Percentiles rank a stretch among this genome's conserved stretches.
Evolutionary conservation across 2,329 filamentous ascomycete species (phyloP).

Genomic region (Pseudogymnoascus sp.): DNA sequence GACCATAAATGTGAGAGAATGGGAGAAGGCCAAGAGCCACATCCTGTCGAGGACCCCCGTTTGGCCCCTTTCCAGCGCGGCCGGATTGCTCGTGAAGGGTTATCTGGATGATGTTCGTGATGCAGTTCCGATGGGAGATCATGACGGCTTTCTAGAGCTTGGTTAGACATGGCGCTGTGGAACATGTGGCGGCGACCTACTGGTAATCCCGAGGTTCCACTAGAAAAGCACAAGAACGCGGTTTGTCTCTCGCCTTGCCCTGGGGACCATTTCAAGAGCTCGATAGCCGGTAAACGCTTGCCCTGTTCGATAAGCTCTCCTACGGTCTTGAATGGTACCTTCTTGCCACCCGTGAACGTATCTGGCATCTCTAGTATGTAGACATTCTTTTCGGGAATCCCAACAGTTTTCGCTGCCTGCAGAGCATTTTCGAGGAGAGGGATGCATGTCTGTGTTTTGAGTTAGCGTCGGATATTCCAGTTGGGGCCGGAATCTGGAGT

Average conservation of each 20-base stretch:
- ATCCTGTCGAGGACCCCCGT: constrained; percentile 21
- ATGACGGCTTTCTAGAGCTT: constrained; percentile 65
- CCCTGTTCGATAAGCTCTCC: constrained; percentile 59
- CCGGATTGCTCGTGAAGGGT: constrained; percentile 33
- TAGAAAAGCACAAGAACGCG: constrained; percentile 73
- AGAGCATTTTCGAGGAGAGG: constrained; percentile 60
- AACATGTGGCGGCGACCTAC: constrained; percentile 36
- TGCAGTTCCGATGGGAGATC: constrained; percentile 73
- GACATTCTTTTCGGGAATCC: constrained; percentile 55
- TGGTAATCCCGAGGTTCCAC: constrained; percentile 73
- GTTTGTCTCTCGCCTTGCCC: constrained; percentile 59
- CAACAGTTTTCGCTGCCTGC: constrained; percentile 54
- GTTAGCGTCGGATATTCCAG: neutral
- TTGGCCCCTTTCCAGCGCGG: neutral
- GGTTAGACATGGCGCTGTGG: neutral
- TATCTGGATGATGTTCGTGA: constrained; percentile 66
- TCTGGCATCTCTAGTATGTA: constrained; percentile 61
- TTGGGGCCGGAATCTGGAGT: neutral
- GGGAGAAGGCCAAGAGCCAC: constrained; percentile 61
- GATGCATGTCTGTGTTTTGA: constrained; percentile 46
- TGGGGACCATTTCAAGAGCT: constrained; percentile 47
- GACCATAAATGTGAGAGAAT: constrained; percentile 71
- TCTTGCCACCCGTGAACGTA: constrained; percentile 28
- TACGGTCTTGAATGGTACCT: constrained; percentile 52
- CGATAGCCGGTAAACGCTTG: constrained; percentile 40